Evolutionary conservation across 1,139 yeast genomes (phyloP).

Genomic region (Diutina siamensis): DNA sequence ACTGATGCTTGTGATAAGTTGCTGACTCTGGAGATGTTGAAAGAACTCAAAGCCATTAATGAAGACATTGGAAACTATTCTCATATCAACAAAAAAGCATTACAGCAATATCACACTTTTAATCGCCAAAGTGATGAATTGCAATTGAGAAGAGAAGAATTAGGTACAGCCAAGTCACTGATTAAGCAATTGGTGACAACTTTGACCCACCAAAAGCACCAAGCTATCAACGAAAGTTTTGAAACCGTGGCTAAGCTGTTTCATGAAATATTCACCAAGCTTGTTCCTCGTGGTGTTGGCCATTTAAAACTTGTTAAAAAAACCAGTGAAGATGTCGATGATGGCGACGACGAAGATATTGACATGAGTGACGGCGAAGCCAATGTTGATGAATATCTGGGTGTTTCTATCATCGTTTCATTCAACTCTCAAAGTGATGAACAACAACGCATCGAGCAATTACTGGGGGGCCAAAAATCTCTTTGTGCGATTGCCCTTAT

Average conservation of each 20-base stretch:
- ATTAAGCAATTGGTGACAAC: slow-evolving; percentile 65
- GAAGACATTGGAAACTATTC: slow-evolving; percentile 50
- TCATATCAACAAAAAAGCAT: slow-evolving; percentile 83
- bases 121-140: slow-evolving; percentile 63
- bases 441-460: slow-evolving; percentile 79
- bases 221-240: slow-evolving; percentile 73
- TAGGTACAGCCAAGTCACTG: slow-evolving; percentile 59
- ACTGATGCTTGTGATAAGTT: slow-evolving; percentile 27
- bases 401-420: slow-evolving; percentile 81
- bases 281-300: slow-evolving; percentile 83
- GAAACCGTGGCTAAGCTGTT: slow-evolving; percentile 67
- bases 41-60: slow-evolving; percentile 44
- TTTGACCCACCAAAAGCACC: slow-evolving; percentile 68
- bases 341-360: slow-evolving; percentile 8
- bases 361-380: background rate
- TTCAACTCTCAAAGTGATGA: slow-evolving; percentile 83
- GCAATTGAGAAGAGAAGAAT: slow-evolving; percentile 51
- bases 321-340: slow-evolving; percentile 12
- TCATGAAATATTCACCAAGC: slow-evolving; percentile 57
- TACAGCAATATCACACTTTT: slow-evolving; percentile 73
- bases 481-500: slow-evolving; percentile 89
- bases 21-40: slow-evolving; percentile 43
- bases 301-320: slow-evolving; percentile 13
- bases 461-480: slow-evolving; percentile 95
- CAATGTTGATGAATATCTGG: slow-evolving; percentile 52